phyloP scores from a whole-genome alignment of 2,329 filamentous ascomycete genomes.

The Microcyclospora tardicrescens region DNA sequence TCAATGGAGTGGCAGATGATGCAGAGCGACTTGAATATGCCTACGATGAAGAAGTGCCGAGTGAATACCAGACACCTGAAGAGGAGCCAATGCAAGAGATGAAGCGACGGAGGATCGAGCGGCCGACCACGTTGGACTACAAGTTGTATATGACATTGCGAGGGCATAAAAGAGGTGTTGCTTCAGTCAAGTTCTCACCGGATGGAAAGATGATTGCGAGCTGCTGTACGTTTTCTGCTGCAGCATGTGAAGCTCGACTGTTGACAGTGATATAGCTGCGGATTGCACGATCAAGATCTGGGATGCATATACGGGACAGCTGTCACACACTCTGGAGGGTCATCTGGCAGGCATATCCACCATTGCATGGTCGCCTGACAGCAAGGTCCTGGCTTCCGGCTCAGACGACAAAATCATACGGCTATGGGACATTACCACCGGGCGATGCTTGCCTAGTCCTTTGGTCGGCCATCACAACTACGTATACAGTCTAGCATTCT shows the following conservation, averaged over 20 bases:
- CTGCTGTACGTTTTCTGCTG: constrained; percentile 41
- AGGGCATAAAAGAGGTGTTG: constrained; percentile 68
- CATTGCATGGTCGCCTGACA: constrained; percentile 88
- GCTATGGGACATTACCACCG: constrained; percentile 63
- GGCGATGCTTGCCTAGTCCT: constrained; percentile 44
- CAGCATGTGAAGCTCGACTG: constrained; percentile 2
- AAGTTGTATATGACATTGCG: constrained; percentile 55
- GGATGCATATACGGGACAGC: constrained; percentile 62
- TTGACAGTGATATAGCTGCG: constrained; percentile 39
- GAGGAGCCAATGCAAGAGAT: constrained; percentile 4
- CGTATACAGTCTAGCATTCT: constrained; percentile 85
- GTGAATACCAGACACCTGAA: constrained; percentile 18
- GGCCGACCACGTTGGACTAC: constrained; percentile 53
- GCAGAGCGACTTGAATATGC: constrained; percentile 15
- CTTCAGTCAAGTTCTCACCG: constrained; percentile 80
- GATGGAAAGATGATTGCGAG: constrained; percentile 83
- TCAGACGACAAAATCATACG: constrained; percentile 94
- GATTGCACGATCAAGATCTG: constrained; percentile 88
- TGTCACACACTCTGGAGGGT: constrained; percentile 80
- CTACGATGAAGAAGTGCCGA: constrained; percentile 20
- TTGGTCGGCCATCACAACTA: constrained; percentile 91
- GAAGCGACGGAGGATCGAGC: constrained; percentile 19
- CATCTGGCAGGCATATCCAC: constrained; percentile 89
- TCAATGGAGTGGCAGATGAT: constrained; percentile 9
- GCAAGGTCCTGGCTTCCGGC: constrained; percentile 73